Conservation (phyloP, 73 alveolate species). For the Paramecium octaurelia region DNA sequence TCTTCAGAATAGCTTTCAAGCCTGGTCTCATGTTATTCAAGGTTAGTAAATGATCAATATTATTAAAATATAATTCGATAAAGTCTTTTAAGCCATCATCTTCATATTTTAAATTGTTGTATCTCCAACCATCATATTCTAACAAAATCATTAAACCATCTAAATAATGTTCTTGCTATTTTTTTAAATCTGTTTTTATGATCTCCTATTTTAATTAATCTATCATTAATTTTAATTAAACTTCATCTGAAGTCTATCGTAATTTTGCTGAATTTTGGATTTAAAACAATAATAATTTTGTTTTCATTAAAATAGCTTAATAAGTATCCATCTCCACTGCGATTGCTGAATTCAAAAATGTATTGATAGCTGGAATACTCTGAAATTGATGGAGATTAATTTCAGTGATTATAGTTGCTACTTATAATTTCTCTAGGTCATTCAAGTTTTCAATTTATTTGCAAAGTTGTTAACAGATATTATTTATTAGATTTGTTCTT, state of each 20-base stretch:
- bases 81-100: slow-evolving; percentile 9
- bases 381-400: not conserved
- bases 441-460: not conserved
- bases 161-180: not conserved
- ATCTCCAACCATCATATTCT: slow-evolving; percentile 27
- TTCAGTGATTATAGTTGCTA: not conserved
- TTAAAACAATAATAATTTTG: not conserved
- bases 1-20: not conserved
- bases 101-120: not conserved
- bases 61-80: not conserved
- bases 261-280: not conserved
- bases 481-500: not conserved
- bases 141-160: not conserved
- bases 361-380: not conserved
- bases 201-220: not conserved
- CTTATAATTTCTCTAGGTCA: not conserved
- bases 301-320: not conserved
- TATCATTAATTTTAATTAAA: not conserved
- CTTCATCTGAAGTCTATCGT: not conserved
- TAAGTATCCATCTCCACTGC: not conserved
- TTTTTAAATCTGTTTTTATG: not conserved
- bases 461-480: not conserved
- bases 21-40: not conserved
- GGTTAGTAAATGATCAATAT: not conserved
- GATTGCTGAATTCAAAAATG: not conserved